phyloP scores from a whole-genome alignment of 129 eudicot genomes.

The Ambrosia trifida region DNA sequence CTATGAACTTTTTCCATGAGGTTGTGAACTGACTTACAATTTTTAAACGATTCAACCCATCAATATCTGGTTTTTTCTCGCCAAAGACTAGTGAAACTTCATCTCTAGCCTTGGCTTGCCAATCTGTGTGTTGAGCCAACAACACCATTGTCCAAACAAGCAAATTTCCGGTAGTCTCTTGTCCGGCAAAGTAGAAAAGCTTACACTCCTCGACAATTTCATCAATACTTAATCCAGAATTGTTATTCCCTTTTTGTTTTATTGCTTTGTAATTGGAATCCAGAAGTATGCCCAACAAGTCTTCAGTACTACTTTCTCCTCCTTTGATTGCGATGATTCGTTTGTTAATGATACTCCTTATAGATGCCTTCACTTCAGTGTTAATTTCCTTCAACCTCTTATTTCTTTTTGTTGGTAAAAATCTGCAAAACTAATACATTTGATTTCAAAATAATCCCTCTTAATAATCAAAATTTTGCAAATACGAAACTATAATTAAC shows the following conservation, averaged over 20 bases:
- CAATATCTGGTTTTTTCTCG: background rate
- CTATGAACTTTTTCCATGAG: background rate
- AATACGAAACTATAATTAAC: background rate
- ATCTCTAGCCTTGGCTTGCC: conserved; percentile 31
- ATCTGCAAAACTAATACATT: conserved; percentile 10
- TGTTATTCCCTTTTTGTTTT: background rate
- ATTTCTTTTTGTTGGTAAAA: conserved; percentile 30
- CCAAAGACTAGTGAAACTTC: conserved; percentile 26
- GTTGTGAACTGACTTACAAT: conserved; percentile 2
- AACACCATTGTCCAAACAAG: conserved; percentile 42
- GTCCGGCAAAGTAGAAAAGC: conserved; percentile 35
- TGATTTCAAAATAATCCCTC: background rate
- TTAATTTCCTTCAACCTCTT: conserved; percentile 26
- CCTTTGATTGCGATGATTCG: conserved; percentile 17
- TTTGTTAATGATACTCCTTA: conserved; percentile 24
- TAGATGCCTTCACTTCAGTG: conserved; percentile 16
- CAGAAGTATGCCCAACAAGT: conserved; percentile 27
- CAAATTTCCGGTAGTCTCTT: conserved; percentile 19
- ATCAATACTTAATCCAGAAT: conserved; percentile 25
- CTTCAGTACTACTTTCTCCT: conserved; percentile 24
- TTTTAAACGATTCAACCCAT: conserved; percentile 27
- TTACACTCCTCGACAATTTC: conserved; percentile 32
- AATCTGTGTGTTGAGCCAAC: conserved; percentile 20
- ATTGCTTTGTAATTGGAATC: conserved; percentile 30
- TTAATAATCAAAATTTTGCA: background rate